phyloP scores from a whole-genome alignment of 345 rosid genomes.

The Brassica incana region DNA sequence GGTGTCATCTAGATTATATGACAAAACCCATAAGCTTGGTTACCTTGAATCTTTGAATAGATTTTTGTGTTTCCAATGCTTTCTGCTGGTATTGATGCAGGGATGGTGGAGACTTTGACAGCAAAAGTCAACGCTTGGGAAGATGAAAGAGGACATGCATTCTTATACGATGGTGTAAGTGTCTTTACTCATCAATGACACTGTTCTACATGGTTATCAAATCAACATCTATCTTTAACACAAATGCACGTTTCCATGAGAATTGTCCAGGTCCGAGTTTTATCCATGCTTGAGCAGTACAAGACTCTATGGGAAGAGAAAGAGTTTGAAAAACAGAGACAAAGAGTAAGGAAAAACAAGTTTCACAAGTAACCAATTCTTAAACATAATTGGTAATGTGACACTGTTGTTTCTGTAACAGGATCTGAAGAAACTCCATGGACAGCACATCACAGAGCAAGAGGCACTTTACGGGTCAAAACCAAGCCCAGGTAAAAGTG shows the following conservation, averaged over 20 bases:
- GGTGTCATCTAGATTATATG: background rate
- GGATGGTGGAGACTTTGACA: slow-evolving; percentile 56
- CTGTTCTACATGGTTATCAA: background rate
- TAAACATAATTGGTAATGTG: background rate
- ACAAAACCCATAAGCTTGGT: background rate
- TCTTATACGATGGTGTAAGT: slow-evolving; percentile 81
- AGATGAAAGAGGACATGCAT: slow-evolving; percentile 57
- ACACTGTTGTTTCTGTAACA: slow-evolving; percentile 29
- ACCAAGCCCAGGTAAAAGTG: slow-evolving; percentile 63
- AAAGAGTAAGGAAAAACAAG: slow-evolving; percentile 46
- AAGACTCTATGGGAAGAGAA: slow-evolving; percentile 52
- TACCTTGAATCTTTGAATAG: background rate
- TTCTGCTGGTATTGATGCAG: slow-evolving; percentile 43
- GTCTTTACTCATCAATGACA: slow-evolving; percentile 14
- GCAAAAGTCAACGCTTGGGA: slow-evolving; percentile 65
- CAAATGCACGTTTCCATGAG: background rate
- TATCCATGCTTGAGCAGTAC: slow-evolving; percentile 63
- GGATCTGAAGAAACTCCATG: slow-evolving; percentile 71
- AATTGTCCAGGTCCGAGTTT: slow-evolving; percentile 50
- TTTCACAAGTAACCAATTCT: background rate
- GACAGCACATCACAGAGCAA: slow-evolving; percentile 59
- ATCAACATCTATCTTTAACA: background rate
- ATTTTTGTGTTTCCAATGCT: background rate
- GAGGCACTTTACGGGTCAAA: slow-evolving; percentile 63
- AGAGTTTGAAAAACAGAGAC: slow-evolving; percentile 61